A percentile compares a stretch with the other conserved stretches of the same genome.
Evolutionary conservation across 2,329 filamentous ascomycete species (phyloP).

Genomic region (Davidsoniella virescens): DNA sequence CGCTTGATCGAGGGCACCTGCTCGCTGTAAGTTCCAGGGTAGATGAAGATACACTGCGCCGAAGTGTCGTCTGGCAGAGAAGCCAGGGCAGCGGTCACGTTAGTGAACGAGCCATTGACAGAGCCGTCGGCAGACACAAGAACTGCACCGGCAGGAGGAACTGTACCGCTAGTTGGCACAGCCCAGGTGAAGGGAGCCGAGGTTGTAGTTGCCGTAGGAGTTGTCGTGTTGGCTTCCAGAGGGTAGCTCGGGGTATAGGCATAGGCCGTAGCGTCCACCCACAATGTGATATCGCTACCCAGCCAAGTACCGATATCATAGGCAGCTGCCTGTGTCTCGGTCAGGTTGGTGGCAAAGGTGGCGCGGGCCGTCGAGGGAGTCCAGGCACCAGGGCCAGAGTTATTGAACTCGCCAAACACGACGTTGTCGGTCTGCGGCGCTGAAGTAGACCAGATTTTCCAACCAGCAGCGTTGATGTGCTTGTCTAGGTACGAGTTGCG

Average conservation of each 20-base stretch:
- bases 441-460: slow-evolving; percentile 36
- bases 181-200: not conserved
- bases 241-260: slow-evolving; percentile 22
- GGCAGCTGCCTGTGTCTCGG: not conserved
- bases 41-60: slow-evolving; percentile 23
- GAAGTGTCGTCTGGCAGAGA: slow-evolving; percentile 14
- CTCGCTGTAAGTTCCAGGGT: slow-evolving; percentile 38
- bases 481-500: slow-evolving; percentile 32
- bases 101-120: slow-evolving; percentile 18
- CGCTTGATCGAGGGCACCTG: slow-evolving; percentile 38
- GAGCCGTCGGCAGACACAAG: slow-evolving; percentile 22
- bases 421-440: slow-evolving; percentile 35
- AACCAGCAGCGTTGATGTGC: slow-evolving; percentile 44
- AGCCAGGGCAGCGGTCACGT: slow-evolving; percentile 18
- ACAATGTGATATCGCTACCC: slow-evolving; percentile 21
- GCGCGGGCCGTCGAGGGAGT: slow-evolving; percentile 31
- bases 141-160: slow-evolving; percentile 25
- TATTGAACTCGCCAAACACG: slow-evolving; percentile 41
- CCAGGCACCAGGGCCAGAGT: slow-evolving; percentile 37
- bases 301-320: slow-evolving; percentile 23
- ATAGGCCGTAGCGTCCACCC: slow-evolving; percentile 26
- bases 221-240: slow-evolving; percentile 14
- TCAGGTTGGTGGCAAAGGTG: slow-evolving; percentile 24
- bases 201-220: not conserved
- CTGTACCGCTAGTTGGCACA: slow-evolving; percentile 24